Base-by-base conservation (phyloP, 768 basidiomycete species). In the Mycena haematopus region DNA sequence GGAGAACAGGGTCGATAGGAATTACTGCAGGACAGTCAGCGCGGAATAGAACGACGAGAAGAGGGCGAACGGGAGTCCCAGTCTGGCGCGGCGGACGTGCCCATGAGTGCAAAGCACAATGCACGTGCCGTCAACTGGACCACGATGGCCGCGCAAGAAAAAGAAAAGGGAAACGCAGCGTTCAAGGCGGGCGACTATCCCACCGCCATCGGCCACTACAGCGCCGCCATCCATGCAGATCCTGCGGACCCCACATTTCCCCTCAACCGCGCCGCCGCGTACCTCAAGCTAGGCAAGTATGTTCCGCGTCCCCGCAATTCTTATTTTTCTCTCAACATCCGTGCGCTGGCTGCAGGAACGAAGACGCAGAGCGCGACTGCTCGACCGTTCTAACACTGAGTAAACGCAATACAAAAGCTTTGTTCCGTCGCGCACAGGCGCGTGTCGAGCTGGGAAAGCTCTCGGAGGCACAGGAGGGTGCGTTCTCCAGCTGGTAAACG, bases 281-380 rank as follows among this genome's bases (percentile, higher is more conserved):
- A 96, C 79, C 83, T 98, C 63, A 96, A 95, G 82, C 84, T 96
- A 78, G 89, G 87, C 85, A 97, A 96, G 95, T 95, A 81, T 79
- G 93, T 89, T 56, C 45, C 56, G 38, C 52, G 6, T 5, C 22
- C 11, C 13, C 38, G 35, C 29, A 44, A 51, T 27, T 59, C 21
- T 62, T 55, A 51, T 62, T 31, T 31, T 33, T 52, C 45, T 61
- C 40, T 58, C 63, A 60, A 66, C 60, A 51, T 63, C 68, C 47
- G 58, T 46, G 65, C 47, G 62, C 59, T 45, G 50, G 51, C 27
- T 57, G 58, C 60, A 95, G 93, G 71, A 80, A 85, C 67, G 84
- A 88, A 71, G 94, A 96, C 75, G 91, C 90, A 19, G 89, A 91
- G 69, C 76, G 91, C 58, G 94, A 96, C 71, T 95, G 93, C 69